Evolutionary conservation across 495 filamentous ascomycete species (phyloP).

Genomic region (Aspergillus funiculosus): DNA sequence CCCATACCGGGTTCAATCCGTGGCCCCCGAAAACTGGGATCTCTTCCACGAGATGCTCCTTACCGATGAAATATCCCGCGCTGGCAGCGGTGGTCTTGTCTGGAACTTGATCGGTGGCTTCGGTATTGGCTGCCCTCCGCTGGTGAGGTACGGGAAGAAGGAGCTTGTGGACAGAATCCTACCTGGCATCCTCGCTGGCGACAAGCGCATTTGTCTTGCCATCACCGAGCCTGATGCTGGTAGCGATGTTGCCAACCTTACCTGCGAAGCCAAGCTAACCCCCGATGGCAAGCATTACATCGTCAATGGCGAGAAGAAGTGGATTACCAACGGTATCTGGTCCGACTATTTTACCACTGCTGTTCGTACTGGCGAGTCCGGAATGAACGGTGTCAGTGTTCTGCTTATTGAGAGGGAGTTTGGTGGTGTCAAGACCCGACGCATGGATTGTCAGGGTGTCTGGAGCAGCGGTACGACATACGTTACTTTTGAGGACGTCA

Average conservation of each 20-base stretch:
- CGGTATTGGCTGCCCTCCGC: constrained; percentile 85
- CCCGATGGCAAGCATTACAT: constrained; percentile 98
- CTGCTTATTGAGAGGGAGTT: constrained; percentile 79
- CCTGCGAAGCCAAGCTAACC: constrained; percentile 87
- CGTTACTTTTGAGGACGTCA: constrained; percentile 96
- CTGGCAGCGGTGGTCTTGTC: constrained; percentile 88
- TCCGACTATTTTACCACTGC: constrained; percentile 96
- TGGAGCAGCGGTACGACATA: constrained; percentile 94
- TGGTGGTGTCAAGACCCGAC: constrained; percentile 81
- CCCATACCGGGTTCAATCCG: constrained; percentile 62
- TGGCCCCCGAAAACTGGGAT: constrained; percentile 88
- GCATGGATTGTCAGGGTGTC: constrained; percentile 98
- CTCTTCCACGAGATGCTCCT: constrained; percentile 94
- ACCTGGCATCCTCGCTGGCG: constrained; percentile 79
- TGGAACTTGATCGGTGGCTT: constrained; percentile 96
- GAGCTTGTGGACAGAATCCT: constrained; percentile 74
- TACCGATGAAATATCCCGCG: constrained; percentile 87
- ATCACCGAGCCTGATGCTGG: constrained; percentile 81
- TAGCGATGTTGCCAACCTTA: constrained; percentile 88
- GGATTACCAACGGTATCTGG: constrained; percentile 99
- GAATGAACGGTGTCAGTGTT: constrained; percentile 87
- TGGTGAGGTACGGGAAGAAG: constrained; percentile 91
- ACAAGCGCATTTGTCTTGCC: constrained; percentile 91
- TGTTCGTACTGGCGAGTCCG: constrained; percentile 76
- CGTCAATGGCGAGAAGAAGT: constrained; percentile 99